phyloP scores from a whole-genome alignment of 371 early-diverging fungal genomes.

The Mortierella sp. region DNA sequence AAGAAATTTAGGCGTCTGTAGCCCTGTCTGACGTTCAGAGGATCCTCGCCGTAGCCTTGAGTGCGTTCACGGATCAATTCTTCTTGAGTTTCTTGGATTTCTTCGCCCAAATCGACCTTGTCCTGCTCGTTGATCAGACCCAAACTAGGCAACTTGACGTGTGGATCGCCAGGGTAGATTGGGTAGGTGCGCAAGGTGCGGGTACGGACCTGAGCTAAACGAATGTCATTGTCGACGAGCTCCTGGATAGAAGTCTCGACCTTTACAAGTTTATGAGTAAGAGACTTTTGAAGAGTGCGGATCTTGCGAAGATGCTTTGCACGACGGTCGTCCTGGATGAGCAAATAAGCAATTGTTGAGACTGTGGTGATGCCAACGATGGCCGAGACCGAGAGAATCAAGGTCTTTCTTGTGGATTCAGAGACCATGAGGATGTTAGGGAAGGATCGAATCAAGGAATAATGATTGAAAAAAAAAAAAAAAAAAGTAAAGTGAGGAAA shows the following conservation, averaged over 20 bases:
- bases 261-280: constrained; percentile 20
- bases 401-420: constrained; percentile 34
- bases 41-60: constrained; percentile 29
- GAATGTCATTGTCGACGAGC: constrained; percentile 36
- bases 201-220: constrained; percentile 39
- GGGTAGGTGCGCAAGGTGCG: constrained; percentile 30
- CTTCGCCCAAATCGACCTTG: constrained; percentile 22
- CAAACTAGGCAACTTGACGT: constrained; percentile 22
- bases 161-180: constrained; percentile 33
- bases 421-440: constrained; percentile 40
- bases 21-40: constrained; percentile 38
- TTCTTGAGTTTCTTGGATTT: constrained; percentile 38
- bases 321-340: constrained; percentile 54
- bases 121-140: constrained; percentile 34
- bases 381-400: constrained; percentile 47
- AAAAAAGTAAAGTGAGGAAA: background rate
- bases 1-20: constrained; percentile 48
- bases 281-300: constrained; percentile 28
- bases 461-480: background rate
- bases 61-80: constrained; percentile 40
- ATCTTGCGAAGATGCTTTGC: constrained; percentile 44
- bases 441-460: background rate
- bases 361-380: constrained; percentile 44
- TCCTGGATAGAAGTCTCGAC: constrained; percentile 28
- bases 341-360: constrained; percentile 37